Percentiles rank a stretch among this genome's conserved stretches.
These are phyloP conservation scores for Candida tunisiensis DNA, from an alignment of 1,139 yeast genomes.

Conservation along the genomic window DNA sequence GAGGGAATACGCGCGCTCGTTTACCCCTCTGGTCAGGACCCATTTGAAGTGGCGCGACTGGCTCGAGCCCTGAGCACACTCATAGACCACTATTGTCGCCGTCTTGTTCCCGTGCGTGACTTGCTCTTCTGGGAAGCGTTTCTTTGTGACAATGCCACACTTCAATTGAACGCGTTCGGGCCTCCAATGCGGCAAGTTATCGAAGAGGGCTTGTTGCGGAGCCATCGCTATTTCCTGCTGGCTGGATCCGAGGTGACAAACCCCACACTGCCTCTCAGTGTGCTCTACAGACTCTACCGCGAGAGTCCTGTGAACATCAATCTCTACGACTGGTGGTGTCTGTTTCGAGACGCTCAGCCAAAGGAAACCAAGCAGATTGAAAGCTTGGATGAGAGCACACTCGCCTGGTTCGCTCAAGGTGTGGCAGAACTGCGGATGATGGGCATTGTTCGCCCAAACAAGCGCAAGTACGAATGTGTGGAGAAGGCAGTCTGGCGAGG, in stretches of 20 bases:
- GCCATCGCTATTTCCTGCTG: conserved; percentile 11
- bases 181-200: conserved; percentile 24
- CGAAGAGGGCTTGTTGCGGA: conserved; percentile 21
- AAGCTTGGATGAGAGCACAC: conserved; percentile 34
- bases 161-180: conserved; percentile 19
- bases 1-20: too few species aligned
- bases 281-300: conserved; percentile 51
- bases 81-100: too few species aligned
- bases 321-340: conserved; percentile 59
- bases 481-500: conserved; percentile 50
- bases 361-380: conserved; percentile 14
- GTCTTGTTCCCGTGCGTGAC: too few species aligned
- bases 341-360: conserved; percentile 44
- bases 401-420: conserved; percentile 43
- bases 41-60: too few species aligned
- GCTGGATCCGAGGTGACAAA: not conserved
- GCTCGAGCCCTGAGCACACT: too few species aligned
- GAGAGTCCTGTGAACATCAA: conserved; percentile 68
- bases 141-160: conserved; percentile 9
- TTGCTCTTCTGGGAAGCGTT: conserved; percentile 11
- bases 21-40: too few species aligned
- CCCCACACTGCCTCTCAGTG: conserved; percentile 36
- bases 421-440: conserved; percentile 35
- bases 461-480: conserved; percentile 32
- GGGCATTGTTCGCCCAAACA: conserved; percentile 34